A percentile compares a stretch with the other conserved stretches of the same genome.
Conservation (phyloP, 164 flowering plant genomes). For the Aristolochia fimbriata region DNA sequence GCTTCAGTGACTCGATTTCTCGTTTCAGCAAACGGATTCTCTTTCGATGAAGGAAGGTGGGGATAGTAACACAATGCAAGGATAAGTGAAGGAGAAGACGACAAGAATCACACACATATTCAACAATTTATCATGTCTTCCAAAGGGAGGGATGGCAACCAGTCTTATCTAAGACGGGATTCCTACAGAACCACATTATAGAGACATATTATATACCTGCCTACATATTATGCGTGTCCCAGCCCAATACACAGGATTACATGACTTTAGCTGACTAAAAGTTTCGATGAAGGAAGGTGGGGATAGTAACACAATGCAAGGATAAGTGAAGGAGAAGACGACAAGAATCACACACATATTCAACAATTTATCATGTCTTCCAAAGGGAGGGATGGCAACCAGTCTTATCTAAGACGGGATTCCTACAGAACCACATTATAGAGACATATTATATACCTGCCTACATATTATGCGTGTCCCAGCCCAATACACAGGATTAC, state of each 20-base stretch:
- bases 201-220: neutral
- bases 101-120: neutral
- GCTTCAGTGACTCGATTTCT: too few species aligned
- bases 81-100: neutral
- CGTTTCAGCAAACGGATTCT: too few species aligned
- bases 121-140: neutral
- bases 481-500: neutral
- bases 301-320: too few species aligned
- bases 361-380: neutral
- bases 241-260: neutral
- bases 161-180: neutral
- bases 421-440: neutral
- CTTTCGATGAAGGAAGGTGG: too few species aligned
- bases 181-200: neutral
- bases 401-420: neutral
- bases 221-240: too few species aligned
- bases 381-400: neutral
- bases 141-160: neutral
- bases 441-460: neutral
- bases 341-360: neutral
- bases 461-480: neutral
- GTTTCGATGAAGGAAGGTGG: too few species aligned
- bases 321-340: neutral
- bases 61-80: too few species aligned
- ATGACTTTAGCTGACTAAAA: neutral